Percentiles rank a stretch among this genome's conserved stretches.
phyloP scores from a whole-genome alignment of 2,329 filamentous ascomycete genomes.

The Nothophoma quercina region DNA sequence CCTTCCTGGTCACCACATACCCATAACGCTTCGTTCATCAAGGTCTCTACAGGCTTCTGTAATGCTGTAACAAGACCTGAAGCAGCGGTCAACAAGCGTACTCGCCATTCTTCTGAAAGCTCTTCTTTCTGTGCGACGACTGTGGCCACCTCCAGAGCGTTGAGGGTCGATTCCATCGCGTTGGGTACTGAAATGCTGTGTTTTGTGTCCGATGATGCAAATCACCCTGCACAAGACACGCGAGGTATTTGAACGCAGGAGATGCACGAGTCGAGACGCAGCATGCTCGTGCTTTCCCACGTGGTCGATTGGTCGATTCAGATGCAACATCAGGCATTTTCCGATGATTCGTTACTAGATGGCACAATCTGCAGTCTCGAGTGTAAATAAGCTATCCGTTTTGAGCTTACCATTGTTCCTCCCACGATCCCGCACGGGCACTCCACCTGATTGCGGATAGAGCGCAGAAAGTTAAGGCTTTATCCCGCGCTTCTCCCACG shows the following conservation, averaged over 20 bases:
- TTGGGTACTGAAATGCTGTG: too few relatives aligned
- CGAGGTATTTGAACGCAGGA: background rate
- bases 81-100: background rate
- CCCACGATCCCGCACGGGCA: too few relatives aligned
- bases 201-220: too few relatives aligned
- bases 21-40: slow-evolving; percentile 3
- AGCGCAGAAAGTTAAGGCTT: too few relatives aligned
- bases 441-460: too few relatives aligned
- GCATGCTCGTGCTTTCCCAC: background rate
- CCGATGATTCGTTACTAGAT: too few relatives aligned
- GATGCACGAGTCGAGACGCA: background rate
- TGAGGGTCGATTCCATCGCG: background rate
- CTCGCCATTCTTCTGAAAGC: background rate
- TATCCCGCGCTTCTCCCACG: too few relatives aligned
- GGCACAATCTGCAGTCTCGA: too few relatives aligned
- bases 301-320: background rate
- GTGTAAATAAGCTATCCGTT: too few relatives aligned
- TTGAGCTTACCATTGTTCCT: too few relatives aligned
- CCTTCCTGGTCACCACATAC: background rate
- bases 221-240: too few relatives aligned
- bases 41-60: background rate
- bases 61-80: background rate
- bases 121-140: background rate
- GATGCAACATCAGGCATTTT: too few relatives aligned
- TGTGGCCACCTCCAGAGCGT: background rate